Percentiles rank a stretch among this genome's conserved stretches.
Evolutionary conservation across 1,139 yeast genomes (phyloP).

Genomic region (Yamadazyma oceani): DNA sequence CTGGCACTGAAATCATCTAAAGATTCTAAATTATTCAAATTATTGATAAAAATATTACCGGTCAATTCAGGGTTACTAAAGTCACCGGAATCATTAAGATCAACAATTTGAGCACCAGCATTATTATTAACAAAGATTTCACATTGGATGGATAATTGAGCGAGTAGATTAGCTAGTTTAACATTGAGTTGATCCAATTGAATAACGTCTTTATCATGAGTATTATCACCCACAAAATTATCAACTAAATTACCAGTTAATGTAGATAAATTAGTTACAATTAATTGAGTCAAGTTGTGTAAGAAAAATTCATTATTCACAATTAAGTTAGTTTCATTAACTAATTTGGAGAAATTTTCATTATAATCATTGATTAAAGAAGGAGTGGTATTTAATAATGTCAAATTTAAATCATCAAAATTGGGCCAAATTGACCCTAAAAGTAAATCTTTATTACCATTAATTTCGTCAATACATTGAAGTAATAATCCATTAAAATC

Average conservation of each 20-base stretch:
- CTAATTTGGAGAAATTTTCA: constrained; percentile 45
- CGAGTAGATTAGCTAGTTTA: constrained; percentile 69
- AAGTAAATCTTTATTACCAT: constrained; percentile 22
- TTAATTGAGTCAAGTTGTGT: constrained; percentile 30
- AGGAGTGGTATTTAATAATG: constrained; percentile 47
- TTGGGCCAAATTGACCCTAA: constrained; percentile 40
- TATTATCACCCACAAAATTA: constrained; percentile 23
- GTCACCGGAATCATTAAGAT: constrained; percentile 16
- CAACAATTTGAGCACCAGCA: constrained; percentile 16
- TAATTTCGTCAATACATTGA: constrained; percentile 20
- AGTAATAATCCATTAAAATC: constrained; percentile 46
- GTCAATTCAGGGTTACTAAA: constrained; percentile 37
- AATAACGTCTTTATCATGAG: neutral
- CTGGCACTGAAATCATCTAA: constrained; percentile 88
- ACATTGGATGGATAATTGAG: constrained; percentile 67
- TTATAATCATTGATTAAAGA: constrained; percentile 39
- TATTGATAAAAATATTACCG: constrained; percentile 44
- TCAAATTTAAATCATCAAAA: constrained; percentile 41
- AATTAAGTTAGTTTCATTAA: constrained; percentile 43
- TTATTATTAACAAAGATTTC: constrained; percentile 50
- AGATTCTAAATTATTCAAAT: constrained; percentile 57
- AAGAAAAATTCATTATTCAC: constrained; percentile 32
- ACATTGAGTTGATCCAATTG: constrained; percentile 19
- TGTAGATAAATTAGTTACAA: constrained; percentile 29
- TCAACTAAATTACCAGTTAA: constrained; percentile 29